Base-by-base conservation (phyloP, 225 moss, liverwort and hornwort species). In the Marchantia paleacea region DNA sequence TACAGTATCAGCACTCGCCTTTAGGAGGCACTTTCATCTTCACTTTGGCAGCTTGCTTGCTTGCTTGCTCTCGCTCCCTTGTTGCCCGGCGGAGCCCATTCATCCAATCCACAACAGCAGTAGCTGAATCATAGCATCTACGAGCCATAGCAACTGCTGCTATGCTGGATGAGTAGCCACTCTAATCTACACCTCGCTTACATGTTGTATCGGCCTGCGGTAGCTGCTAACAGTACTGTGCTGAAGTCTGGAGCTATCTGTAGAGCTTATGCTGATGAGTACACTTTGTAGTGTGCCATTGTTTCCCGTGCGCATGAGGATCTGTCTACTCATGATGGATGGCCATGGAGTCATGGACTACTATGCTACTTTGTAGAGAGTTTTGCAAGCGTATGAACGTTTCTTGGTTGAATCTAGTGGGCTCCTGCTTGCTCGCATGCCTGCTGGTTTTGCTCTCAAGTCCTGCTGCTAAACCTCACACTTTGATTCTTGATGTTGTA, bases 271-370 rank as follows among this genome's bases (percentile, higher is more conserved):
- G 39, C 39, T 39, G 39, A 39, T 39, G 39, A 39, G 39, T 39
- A 39, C 39, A 39, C 39, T 39, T 39, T 39, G 62, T 25, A 16
- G 69, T 47, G 47, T 39, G 69, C 16, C 69, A 47, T 70, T 39
- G 69, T 70, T 73, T 53, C 73, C 28, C 73, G 69, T 73, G 52
- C 73, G 22, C 73, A 73, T 53, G 72, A 55, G 19, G 57, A 5
- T 19, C 20, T 54, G 54, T 0, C 73, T 53, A 26, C 25, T 73
- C 26, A 73, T 73, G 8, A 73, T 39, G 39, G 39, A 52, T 73
- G 52, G 39, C 53, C 50, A 73, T 53, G 73, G 73, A n/a, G 24
- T 54, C 49, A 39, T 39, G 39, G 39, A 68, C 12, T 31, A 31
- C 14, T 24, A 31, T 29, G 12, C 68, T 11, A 68, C 68, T 68